phyloP scores from a whole-genome alignment of 768 basidiomycete genomes.

The Austroboletus festivus region DNA sequence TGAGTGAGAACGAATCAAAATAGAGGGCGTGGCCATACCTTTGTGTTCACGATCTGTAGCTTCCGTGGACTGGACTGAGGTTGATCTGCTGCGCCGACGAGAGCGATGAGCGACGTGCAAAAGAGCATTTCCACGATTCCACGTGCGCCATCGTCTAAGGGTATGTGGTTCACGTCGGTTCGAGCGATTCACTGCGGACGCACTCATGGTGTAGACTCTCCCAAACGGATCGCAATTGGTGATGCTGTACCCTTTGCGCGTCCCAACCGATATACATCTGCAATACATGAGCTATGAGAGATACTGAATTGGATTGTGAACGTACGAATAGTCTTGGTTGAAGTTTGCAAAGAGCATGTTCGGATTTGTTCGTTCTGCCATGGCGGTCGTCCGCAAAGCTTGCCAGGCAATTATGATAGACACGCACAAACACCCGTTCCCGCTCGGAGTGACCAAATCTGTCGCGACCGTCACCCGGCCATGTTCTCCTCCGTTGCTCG shows the following conservation, averaged over 20 bases:
- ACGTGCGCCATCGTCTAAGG: constrained; percentile 82
- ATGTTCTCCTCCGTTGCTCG: constrained; percentile 21
- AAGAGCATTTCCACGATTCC: constrained; percentile 99
- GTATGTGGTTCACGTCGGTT: neutral
- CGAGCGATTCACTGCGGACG: constrained; percentile 35
- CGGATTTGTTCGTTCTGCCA: constrained; percentile 40
- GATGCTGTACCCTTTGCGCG: constrained; percentile 93
- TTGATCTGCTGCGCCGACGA: constrained; percentile 94
- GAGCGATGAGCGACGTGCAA: constrained; percentile 95
- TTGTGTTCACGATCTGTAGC: constrained; percentile 97
- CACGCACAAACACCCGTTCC: constrained; percentile 11
- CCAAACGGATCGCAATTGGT: constrained; percentile 99
- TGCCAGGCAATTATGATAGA: constrained; percentile 17
- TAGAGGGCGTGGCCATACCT: constrained; percentile 49
- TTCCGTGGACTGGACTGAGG: constrained; percentile 88
- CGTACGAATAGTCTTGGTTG: constrained; percentile 96
- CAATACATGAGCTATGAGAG: constrained; percentile 3
- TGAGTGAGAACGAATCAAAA: constrained; percentile 2
- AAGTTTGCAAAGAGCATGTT: constrained; percentile 88
- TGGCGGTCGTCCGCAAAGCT: constrained; percentile 18
- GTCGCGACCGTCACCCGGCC: neutral
- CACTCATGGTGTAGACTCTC: constrained; percentile 91
- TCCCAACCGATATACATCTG: constrained; percentile 91
- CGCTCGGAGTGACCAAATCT: neutral
- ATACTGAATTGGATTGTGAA: neutral